A percentile compares a stretch with the other conserved stretches of the same genome.
Evolutionary conservation across 1,139 yeast species (phyloP).

Genomic region (Hemisphaericaspora subhashii): DNA sequence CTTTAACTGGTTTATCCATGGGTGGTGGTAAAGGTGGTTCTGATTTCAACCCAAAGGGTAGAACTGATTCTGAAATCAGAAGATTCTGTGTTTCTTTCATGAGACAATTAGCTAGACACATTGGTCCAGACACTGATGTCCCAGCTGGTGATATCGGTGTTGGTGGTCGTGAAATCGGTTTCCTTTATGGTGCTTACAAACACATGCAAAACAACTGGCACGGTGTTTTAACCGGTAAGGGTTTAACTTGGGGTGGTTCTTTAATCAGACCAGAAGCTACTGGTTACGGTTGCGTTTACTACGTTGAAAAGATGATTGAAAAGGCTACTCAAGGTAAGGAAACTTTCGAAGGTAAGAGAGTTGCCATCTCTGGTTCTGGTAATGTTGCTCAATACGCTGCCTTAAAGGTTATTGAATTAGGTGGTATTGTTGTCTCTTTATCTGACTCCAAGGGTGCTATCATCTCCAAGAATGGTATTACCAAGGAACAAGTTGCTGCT

Average conservation of each 20-base stretch:
- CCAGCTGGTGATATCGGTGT: conserved; percentile 98
- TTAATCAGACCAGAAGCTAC: conserved; percentile 99
- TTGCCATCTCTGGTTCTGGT: conserved; percentile 96
- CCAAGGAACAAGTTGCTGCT: conserved; percentile 72
- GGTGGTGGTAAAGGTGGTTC: conserved; percentile 99
- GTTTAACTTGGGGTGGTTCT: conserved; percentile 98
- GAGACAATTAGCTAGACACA: conserved; percentile 93
- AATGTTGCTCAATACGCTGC: conserved; percentile 99
- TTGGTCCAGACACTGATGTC: conserved; percentile 96
- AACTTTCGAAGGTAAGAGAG: conserved; percentile 87
- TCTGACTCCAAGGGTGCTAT: conserved; percentile 94
- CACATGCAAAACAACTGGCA: conserved; percentile 88
- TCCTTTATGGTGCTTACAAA: conserved; percentile 96
- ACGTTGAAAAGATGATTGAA: conserved; percentile 96
- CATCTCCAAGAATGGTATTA: conserved; percentile 75
- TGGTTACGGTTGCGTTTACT: conserved; percentile 96
- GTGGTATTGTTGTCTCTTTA: conserved; percentile 90
- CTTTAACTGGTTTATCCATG: conserved; percentile 94
- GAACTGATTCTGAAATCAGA: conserved; percentile 90
- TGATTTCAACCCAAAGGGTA: conserved; percentile 96
- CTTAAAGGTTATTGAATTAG: conserved; percentile 92
- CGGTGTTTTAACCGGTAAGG: conserved; percentile 98
- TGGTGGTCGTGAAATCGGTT: conserved; percentile 92
- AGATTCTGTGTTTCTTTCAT: conserved; percentile 95
- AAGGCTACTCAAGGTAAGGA: conserved; percentile 88